Evolutionary conservation across 176 grass and related monocot genomes (phyloP).

Genomic region (Lolium perenne): DNA sequence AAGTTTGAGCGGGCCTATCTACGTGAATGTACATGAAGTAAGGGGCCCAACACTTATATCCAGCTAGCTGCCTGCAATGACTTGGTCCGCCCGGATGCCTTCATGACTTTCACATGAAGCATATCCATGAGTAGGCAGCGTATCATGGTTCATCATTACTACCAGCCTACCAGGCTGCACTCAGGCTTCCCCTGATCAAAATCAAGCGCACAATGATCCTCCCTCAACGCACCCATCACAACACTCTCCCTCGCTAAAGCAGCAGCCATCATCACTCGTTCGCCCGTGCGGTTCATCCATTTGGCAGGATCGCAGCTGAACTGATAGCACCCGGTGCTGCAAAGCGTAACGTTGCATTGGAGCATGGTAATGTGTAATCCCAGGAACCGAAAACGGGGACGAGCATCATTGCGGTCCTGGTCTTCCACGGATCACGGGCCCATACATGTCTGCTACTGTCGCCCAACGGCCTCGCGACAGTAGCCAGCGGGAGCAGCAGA

Average conservation of each 20-base stretch:
- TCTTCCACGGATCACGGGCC: not conserved
- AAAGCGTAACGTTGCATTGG: too few species aligned
- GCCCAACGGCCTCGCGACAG: conserved; percentile 28
- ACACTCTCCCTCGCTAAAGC: not conserved
- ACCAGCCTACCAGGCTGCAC: not conserved
- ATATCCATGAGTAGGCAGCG: not conserved
- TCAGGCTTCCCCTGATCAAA: not conserved
- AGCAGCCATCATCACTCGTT: not conserved
- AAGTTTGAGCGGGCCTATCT: not conserved
- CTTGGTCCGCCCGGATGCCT: not conserved
- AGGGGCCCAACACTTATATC: not conserved
- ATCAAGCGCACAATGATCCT: not conserved
- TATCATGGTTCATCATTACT: not conserved
- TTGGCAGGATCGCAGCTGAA: not conserved
- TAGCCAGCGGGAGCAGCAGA: not conserved
- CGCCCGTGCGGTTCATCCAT: not conserved
- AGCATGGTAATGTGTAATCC: too few species aligned
- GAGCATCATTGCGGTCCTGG: not conserved
- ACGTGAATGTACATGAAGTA: too few species aligned
- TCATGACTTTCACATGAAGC: not conserved
- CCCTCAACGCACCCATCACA: not conserved
- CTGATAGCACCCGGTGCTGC: too few species aligned
- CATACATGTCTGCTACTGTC: not conserved
- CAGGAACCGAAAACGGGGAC: not conserved
- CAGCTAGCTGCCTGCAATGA: not conserved